phyloP scores from a whole-genome alignment of 306 rosid species.

The Fragaria iinumae region DNA sequence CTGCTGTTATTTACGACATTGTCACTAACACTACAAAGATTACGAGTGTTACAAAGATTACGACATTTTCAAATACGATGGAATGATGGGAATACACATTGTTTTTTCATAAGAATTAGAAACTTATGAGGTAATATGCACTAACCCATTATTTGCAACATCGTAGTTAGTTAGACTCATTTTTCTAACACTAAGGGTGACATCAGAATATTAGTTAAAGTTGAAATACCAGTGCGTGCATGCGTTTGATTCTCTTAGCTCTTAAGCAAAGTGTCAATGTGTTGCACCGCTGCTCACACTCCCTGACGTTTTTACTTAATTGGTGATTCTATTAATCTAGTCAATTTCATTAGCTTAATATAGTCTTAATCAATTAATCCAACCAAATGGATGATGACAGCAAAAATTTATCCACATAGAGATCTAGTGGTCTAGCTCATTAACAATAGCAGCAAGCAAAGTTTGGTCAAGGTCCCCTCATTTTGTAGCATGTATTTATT shows the following conservation, averaged over 20 bases:
- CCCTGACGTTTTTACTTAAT: background rate
- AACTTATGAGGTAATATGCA: no score
- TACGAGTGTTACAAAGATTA: no score
- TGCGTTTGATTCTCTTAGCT: conserved; percentile 33
- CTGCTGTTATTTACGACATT: no score
- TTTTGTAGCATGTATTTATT: background rate
- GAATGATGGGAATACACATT: no score
- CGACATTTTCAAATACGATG: no score
- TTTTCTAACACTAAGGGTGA: background rate
- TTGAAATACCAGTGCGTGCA: background rate
- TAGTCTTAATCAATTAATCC: background rate
- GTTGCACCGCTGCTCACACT: background rate
- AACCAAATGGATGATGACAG: background rate
- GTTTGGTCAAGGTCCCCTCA: conserved; percentile 4
- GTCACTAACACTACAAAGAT: no score
- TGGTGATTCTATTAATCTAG: background rate
- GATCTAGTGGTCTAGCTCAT: background rate
- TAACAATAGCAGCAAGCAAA: background rate
- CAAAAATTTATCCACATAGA: background rate
- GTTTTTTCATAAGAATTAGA: no score
- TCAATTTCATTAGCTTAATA: background rate
- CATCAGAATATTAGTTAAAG: conserved; percentile 11
- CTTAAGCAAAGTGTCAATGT: conserved; percentile 23
- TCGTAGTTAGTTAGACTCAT: background rate
- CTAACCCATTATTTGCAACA: background rate